A percentile compares a stretch with the other conserved stretches of the same genome.
Evolutionary conservation across 1,284 basidiomycete genomes (phyloP).

Genomic region (Austroboletus novae-zelandiae): DNA sequence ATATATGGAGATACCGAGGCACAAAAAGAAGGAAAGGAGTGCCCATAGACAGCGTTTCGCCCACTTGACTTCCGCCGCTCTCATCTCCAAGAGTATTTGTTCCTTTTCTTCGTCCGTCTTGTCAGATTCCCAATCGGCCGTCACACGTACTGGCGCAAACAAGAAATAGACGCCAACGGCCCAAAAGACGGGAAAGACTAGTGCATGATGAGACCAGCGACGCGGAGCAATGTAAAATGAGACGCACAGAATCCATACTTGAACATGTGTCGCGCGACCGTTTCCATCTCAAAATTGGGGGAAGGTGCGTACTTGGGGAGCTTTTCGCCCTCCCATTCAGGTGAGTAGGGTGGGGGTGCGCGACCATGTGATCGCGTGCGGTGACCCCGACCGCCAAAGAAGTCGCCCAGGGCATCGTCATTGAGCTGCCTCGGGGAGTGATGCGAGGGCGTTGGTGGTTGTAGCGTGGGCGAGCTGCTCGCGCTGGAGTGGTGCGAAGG

Average conservation of each 20-base stretch:
- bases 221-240: background rate
- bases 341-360: constrained; percentile 28
- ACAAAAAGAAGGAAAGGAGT: constrained; percentile 22
- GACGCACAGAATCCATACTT: constrained; percentile 32
- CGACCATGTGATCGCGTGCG: constrained; percentile 24
- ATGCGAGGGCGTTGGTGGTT: constrained; percentile 20
- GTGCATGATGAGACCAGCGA: background rate
- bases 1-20: constrained; percentile 10
- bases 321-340: constrained; percentile 33
- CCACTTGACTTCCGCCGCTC: constrained; percentile 39
- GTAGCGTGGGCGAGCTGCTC: constrained; percentile 23
- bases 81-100: constrained; percentile 37
- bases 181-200: constrained; percentile 47
- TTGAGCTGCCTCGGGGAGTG: constrained; percentile 27
- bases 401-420: constrained; percentile 31
- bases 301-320: constrained; percentile 23
- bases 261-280: constrained; percentile 33
- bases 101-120: constrained; percentile 37
- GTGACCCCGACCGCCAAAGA: constrained; percentile 28
- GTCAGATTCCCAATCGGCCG: constrained; percentile 38
- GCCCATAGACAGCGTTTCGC: constrained; percentile 40
- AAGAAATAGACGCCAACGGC: constrained; percentile 38
- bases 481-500: constrained; percentile 13
- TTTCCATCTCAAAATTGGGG: constrained; percentile 19
- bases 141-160: constrained; percentile 37